phyloP scores from a whole-genome alignment of 352 stramenopile genomes.

The Globisporangium heterothallicum region DNA sequence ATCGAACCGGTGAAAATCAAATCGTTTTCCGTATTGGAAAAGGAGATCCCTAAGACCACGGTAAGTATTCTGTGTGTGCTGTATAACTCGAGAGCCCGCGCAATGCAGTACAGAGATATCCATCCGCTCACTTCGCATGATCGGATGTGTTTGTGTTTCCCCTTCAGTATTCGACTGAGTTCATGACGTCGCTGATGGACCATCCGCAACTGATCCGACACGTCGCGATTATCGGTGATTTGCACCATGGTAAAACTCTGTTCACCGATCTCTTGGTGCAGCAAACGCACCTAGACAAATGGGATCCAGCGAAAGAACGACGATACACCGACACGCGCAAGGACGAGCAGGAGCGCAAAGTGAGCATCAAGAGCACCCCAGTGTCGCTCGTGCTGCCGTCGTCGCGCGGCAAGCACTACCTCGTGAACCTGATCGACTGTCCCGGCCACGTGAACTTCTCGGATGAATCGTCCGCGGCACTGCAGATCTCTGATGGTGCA shows the following conservation, averaged over 20 bases:
- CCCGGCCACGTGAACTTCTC: slow-evolving; percentile 98
- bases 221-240: slow-evolving; percentile 94
- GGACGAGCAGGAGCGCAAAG: slow-evolving; percentile 95
- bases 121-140: neutral
- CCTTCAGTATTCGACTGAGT: slow-evolving; percentile 83
- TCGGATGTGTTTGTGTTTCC: neutral
- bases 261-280: slow-evolving; percentile 90
- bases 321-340: slow-evolving; percentile 95
- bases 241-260: slow-evolving; percentile 96
- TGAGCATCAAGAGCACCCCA: slow-evolving; percentile 96
- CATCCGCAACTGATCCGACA: slow-evolving; percentile 89
- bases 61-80: slow-evolving; percentile 12
- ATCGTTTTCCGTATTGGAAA: slow-evolving; percentile 88
- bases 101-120: neutral
- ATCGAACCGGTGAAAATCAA: slow-evolving; percentile 95
- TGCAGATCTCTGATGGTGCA: slow-evolving; percentile 92
- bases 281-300: slow-evolving; percentile 83
- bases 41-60: slow-evolving; percentile 71
- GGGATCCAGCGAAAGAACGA: slow-evolving; percentile 72
- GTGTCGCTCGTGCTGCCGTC: slow-evolving; percentile 93
- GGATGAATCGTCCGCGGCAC: slow-evolving; percentile 91
- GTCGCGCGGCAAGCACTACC: slow-evolving; percentile 92
- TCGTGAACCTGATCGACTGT: slow-evolving; percentile 97
- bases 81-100: too few species aligned
- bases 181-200: slow-evolving; percentile 88